Evolutionary conservation across 2,329 filamentous ascomycete genomes (phyloP).

Genomic region (Botrytis squamosa): DNA sequence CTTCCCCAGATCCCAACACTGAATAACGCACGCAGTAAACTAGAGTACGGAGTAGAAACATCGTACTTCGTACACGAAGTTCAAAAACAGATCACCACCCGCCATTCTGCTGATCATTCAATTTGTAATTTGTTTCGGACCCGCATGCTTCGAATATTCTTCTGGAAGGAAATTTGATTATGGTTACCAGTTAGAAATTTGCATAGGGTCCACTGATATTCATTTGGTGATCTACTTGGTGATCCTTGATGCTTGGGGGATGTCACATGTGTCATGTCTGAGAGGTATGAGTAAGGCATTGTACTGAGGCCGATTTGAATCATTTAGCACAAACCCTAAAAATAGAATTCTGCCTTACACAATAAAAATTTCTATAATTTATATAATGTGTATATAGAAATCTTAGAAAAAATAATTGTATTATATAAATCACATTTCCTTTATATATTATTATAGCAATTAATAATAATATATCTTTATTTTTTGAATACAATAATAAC

Average conservation of each 20-base stretch:
- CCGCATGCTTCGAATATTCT: not conserved
- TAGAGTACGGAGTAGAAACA: not conserved
- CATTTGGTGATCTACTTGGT: not conserved
- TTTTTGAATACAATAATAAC: too few relatives aligned
- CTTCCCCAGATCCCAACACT: not conserved
- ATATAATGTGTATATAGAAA: too few relatives aligned
- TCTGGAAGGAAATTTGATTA: not conserved
- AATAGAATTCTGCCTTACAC: too few relatives aligned
- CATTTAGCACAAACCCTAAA: too few relatives aligned
- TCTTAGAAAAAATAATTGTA: too few relatives aligned
- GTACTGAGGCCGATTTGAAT: too few relatives aligned
- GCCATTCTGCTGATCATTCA: not conserved
- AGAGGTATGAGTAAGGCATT: not conserved
- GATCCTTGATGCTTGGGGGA: not conserved
- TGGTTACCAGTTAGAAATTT: not conserved
- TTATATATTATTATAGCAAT: too few relatives aligned
- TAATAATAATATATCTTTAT: too few relatives aligned
- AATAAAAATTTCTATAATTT: too few relatives aligned
- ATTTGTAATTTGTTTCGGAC: not conserved
- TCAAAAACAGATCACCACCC: not conserved
- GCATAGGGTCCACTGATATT: not conserved
- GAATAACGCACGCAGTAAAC: not conserved
- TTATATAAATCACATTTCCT: accelerated
- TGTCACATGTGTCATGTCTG: not conserved
- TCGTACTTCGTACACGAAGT: not conserved